Evolutionary conservation across 169 alveolate genomes (phyloP).

Genomic region (Cryptosporidium bovis): DNA sequence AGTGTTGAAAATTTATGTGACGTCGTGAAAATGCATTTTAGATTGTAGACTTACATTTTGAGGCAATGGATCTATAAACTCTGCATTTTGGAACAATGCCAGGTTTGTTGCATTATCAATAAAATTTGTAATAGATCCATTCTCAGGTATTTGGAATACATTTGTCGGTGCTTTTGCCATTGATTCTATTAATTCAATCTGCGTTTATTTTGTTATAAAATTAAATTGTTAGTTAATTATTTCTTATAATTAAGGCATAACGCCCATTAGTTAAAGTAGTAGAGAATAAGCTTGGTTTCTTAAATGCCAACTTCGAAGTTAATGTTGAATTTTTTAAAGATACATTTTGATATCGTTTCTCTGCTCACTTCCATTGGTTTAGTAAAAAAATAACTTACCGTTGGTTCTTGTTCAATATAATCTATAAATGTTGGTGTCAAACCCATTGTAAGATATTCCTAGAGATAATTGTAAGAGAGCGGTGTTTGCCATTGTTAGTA

Average conservation of each 20-base stretch:
- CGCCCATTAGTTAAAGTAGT: not conserved
- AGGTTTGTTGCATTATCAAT: slow-evolving; percentile 51
- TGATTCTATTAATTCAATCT: slow-evolving; percentile 54
- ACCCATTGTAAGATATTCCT: slow-evolving; percentile 61
- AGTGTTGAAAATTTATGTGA: too few relatives aligned
- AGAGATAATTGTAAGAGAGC: not conserved
- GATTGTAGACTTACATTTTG: slow-evolving; percentile 43
- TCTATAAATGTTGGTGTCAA: slow-evolving; percentile 69
- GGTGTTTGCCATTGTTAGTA: too few relatives aligned
- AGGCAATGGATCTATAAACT: slow-evolving; percentile 36
- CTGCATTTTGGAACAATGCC: slow-evolving; percentile 40
- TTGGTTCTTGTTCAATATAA: slow-evolving; percentile 69
- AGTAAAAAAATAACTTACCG: slow-evolving; percentile 28
- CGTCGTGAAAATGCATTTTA: not conserved
- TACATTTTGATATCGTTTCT: not conserved
- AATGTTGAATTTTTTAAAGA: not conserved
- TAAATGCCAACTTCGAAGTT: too few relatives aligned
- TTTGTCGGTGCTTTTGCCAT: slow-evolving; percentile 61
- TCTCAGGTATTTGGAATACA: slow-evolving; percentile 41
- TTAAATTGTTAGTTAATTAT: not conserved
- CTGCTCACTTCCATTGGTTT: too few relatives aligned
- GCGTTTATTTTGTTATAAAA: not conserved
- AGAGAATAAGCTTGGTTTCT: too few relatives aligned
- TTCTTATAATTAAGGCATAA: not conserved
- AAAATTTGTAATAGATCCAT: slow-evolving; percentile 56